phyloP scores from a whole-genome alignment of 805 yeast genomes.

The Alloascoidea hylecoeti region DNA sequence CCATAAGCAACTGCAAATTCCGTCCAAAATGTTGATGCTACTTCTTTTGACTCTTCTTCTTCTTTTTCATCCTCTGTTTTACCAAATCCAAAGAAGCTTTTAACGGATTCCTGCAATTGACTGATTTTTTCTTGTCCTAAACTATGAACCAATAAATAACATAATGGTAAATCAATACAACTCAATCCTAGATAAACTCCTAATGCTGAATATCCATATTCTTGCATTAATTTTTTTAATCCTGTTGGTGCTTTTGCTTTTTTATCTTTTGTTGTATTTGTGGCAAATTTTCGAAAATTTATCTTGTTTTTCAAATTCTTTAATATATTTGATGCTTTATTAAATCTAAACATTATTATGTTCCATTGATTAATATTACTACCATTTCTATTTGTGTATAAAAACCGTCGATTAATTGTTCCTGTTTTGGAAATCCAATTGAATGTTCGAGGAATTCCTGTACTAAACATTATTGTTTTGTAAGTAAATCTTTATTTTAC shows the following conservation, averaged over 20 bases:
- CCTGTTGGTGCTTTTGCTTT: background rate
- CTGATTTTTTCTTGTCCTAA: conserved; percentile 75
- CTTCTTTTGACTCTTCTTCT: conserved; percentile 10
- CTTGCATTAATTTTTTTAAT: conserved; percentile 54
- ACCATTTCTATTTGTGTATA: too few relatives aligned
- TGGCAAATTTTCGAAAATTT: too few relatives aligned
- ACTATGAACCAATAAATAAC: conserved; percentile 72
- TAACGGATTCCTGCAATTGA: conserved; percentile 44
- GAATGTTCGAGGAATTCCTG: too few relatives aligned
- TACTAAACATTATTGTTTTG: too few relatives aligned
- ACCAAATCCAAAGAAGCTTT: conserved; percentile 51
- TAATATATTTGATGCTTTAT: too few relatives aligned
- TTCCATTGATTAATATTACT: too few relatives aligned
- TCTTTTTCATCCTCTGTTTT: conserved; percentile 16
- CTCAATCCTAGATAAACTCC: conserved; percentile 73
- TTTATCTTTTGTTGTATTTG: too few relatives aligned
- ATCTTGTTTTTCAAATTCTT: too few relatives aligned
- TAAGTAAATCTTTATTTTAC: too few relatives aligned
- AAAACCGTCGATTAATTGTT: too few relatives aligned
- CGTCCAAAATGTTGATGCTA: conserved; percentile 42
- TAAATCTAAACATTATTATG: too few relatives aligned
- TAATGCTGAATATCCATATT: conserved; percentile 85
- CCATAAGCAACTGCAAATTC: conserved; percentile 90
- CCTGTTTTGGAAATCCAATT: too few relatives aligned
- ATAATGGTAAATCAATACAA: conserved; percentile 67